Base-by-base conservation (phyloP, 805 yeast genomes). In the Kazachstania africana region DNA sequence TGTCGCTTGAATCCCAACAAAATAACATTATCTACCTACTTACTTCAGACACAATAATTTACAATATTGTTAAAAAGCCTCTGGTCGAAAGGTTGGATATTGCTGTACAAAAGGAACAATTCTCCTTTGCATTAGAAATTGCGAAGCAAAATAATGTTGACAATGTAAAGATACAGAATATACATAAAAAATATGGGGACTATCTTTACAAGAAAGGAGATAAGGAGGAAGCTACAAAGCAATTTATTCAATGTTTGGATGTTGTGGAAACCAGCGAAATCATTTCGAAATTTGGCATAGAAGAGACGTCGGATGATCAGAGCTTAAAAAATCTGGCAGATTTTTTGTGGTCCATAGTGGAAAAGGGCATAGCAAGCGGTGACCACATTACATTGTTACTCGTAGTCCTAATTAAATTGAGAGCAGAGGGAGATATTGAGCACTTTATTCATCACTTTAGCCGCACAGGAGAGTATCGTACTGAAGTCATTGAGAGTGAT, bases 361-460 rank as follows among this genome's bases (percentile, higher is more conserved):
- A 65, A 6, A 53, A 63, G 26, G 65, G 68, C 2, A 42, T 66
- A 10, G 76, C 94, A 0, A 70, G 71, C n/a, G 65, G 72, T 19
- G 93, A 85, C 47, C 96, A 88, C 52, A 67, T 84, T 5, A 85
- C 95, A 0, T 55, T 88, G 16, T 60, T 87, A 25, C 55, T 87
- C 16, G 78, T 88, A 37, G 75, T 88, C 30, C 75, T 78, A 45
- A 81, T 94, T 37, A 84, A 85, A 47, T 56, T 83, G 43, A 80
- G 78, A 37, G 67, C 67, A 37, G 65, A 63, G 3, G 68, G 65
- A 1, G 75, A 75, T 28, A 59, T 88, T 17, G 65, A 65, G 24
- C 42, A 50, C 4, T 84, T 82, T 44, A 65, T 83, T 16, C 58
- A 65, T 3, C 62, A 57, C 34, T 52, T 43, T 34, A 43, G 37